phyloP scores from a whole-genome alignment of 768 basidiomycete genomes.

The Gloeophyllum trabeum region DNA sequence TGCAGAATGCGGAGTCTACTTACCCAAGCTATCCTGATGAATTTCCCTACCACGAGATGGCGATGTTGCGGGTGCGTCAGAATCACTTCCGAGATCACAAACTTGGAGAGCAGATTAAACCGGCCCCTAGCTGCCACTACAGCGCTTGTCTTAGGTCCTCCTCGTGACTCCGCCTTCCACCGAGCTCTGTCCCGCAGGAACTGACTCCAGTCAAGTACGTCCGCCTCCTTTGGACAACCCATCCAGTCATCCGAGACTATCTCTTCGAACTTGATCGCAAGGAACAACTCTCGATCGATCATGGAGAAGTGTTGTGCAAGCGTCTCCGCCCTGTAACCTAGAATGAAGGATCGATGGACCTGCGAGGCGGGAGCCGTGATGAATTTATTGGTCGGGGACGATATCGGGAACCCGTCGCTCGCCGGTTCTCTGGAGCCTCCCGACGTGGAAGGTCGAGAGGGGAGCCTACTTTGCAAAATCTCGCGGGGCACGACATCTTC shows the following conservation, averaged over 20 bases:
- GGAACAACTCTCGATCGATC: constrained; percentile 83
- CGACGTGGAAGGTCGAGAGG: constrained; percentile 24
- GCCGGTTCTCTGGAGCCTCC: constrained; percentile 13
- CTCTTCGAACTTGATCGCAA: constrained; percentile 80
- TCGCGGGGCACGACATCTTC: constrained; percentile 61
- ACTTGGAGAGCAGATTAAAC: constrained; percentile 79
- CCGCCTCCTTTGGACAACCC: constrained; percentile 42
- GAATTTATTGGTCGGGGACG: constrained; percentile 2
- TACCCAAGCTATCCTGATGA: constrained; percentile 82
- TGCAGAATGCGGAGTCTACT: constrained; percentile 15
- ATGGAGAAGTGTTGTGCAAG: constrained; percentile 75
- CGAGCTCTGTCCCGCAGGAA: constrained; percentile 68
- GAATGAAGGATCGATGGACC: constrained; percentile 63
- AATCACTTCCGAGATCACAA: constrained; percentile 72
- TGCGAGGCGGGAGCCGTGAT: constrained; percentile 11
- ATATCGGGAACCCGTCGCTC: constrained; percentile 12
- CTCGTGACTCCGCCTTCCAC: constrained; percentile 51
- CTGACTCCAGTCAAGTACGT: constrained; percentile 75
- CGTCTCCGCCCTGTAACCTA: constrained; percentile 44
- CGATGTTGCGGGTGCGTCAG: constrained; percentile 61
- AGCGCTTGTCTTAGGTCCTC: constrained; percentile 54
- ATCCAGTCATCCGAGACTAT: constrained; percentile 69
- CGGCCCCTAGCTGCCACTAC: constrained; percentile 67
- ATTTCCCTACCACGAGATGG: constrained; percentile 55
- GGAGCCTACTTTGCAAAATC: constrained; percentile 49